Base-by-base conservation (phyloP, 331 rosid genomes). In the Malus hybrid region DNA sequence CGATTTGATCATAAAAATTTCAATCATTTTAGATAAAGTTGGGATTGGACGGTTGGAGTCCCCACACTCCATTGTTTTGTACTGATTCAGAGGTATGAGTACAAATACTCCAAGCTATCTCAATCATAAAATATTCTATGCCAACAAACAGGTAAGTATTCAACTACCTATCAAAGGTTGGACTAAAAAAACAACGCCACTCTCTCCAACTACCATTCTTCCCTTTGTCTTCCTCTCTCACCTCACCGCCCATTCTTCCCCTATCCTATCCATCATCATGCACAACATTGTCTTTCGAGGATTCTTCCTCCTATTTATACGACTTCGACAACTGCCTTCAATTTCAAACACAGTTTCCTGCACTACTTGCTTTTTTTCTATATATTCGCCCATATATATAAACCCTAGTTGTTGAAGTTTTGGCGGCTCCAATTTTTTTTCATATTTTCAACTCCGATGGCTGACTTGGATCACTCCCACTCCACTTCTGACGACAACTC, bases 131-230 rank as follows among this genome's bases (percentile, higher is more conserved):
- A 70, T 61, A 29, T 30, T 28, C 24, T 15, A 72, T n/a, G 34
- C 83, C 89, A 86, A 81, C 93, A 15, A 76, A 81, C 85, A 36
- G 78, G 34, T 32, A 24, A 68, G 76, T 42, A 48, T 68, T 82
- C 95, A 91, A 68, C 97, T 48, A 91, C 95, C 95, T 16, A 82
- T 80, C 89, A 80, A 79, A 81, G 89, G 77, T 75, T 72, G 63
- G 85, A 78, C 67, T 32, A 10, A 29, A 75, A 13, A 24, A 55
- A 22, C 24, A 1, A 4, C 29, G 20, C 60, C 14, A 33, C 71
- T 42, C 66, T 76, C 22, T 36, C 83, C 95, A 91, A 72, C 97
- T 86, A 91, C 97, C 97, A 73, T 75, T 86, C 92, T 86, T 79
- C 84, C 46, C 42, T 46, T 42, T 10, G 63, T 11, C 62, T 69